Percentiles rank a stretch among this genome's conserved stretches.
Evolutionary conservation across 257 asterid species (phyloP).

Genomic region (Linaria vulgaris): DNA sequence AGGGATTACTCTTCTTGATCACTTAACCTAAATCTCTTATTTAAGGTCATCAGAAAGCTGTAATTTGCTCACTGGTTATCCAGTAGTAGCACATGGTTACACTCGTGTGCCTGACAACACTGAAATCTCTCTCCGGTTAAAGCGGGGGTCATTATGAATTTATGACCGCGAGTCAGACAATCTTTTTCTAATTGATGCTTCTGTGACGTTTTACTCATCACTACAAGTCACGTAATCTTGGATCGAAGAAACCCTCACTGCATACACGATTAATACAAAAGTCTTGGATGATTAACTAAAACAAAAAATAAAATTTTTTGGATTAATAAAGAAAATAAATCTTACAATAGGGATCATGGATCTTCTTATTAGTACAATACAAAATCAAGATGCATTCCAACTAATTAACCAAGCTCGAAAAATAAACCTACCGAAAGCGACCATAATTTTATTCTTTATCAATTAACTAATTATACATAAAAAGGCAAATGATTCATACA

Average conservation of each 20-base stretch:
- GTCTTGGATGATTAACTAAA: not conserved
- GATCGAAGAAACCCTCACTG: not conserved
- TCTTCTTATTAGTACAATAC: no score
- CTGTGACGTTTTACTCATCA: constrained; percentile 8
- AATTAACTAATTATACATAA: no score
- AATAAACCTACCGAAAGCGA: no score
- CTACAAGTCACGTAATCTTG: not conserved
- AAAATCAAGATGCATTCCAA: no score
- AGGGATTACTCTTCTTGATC: not conserved
- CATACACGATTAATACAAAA: not conserved
- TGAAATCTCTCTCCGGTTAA: constrained; percentile 6
- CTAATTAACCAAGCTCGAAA: no score
- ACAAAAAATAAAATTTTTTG: no score
- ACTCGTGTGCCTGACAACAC: not conserved
- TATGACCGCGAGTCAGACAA: not conserved
- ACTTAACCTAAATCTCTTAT: not conserved
- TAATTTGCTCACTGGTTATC: not conserved
- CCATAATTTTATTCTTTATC: no score
- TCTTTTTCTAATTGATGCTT: not conserved
- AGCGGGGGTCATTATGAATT: constrained; percentile 8
- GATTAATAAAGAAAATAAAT: no score
- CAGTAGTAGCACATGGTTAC: not conserved
- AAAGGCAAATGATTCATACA: no score
- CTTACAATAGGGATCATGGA: no score
- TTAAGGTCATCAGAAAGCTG: not conserved